Base-by-base conservation (phyloP, 78 protist genomes). In the slime mould (Dictyostelium discoideum) region DNA sequence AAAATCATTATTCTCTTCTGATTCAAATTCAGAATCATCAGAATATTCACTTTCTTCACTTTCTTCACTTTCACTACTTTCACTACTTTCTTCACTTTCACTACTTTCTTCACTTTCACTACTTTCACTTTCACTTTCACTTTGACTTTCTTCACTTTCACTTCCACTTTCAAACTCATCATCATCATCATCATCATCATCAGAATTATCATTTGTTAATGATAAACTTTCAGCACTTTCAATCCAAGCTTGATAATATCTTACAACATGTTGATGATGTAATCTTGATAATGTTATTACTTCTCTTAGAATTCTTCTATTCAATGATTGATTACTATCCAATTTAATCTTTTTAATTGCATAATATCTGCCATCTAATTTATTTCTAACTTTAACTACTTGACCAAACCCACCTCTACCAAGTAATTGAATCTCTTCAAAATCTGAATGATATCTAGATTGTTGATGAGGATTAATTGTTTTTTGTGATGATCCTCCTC, bases 221-320 rank as follows among this genome's bases (percentile, higher is more conserved):
- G 26, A 24, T 57, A 87, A 78, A 57, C 86, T 72, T 40, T 88
- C 89, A 37, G 78, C 79, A 32, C 92, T 90, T 80, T 96, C 97
- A 7, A 96, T 65, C 97, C 97, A 96, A 29, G 97, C 97, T 67
- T 96, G 97, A 79, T 92, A 96, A 40, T 96, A 95, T 13, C 97
- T 20, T 14, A 96, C 97, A 39, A 96, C 97, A 74, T 96, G 92
- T 82, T 96, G 92, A 65, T 96, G 97, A 82, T 96, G 94, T n/a
- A 96, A 39, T 42, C 92, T 85, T 22, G 96, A 86, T 13, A 96
- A 88, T 50, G 97, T 96, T 18, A 88, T 87, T 26, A 96, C 97
- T 26, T 96, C 97, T 39, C 97, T 74, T 74, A 92, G 18, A 37
- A 96, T 96, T 72, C 93, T 77, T 37, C 39, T 46, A 60, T 81